Evolutionary conservation across 306 rosid genomes (phyloP).

Genomic region (Cicer judaicum): DNA sequence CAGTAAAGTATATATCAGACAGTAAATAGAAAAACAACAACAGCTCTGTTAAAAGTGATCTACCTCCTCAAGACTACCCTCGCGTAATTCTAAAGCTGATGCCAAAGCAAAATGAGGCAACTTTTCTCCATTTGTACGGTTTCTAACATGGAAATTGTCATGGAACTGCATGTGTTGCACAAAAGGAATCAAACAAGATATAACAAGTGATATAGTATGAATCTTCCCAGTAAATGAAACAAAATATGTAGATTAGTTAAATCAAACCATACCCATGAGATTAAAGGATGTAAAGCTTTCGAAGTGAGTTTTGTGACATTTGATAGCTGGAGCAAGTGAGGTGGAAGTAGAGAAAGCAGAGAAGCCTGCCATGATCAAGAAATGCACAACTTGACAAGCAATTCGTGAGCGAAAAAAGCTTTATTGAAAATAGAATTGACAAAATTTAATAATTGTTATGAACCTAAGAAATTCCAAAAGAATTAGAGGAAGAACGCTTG

Average conservation of each 20-base stretch:
- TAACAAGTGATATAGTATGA: constrained; percentile 27
- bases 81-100: constrained; percentile 52
- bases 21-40: constrained; percentile 27
- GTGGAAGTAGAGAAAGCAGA: constrained; percentile 87
- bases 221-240: constrained; percentile 26
- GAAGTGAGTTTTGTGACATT: constrained; percentile 60
- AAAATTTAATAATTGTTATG: neutral
- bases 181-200: constrained; percentile 44
- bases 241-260: constrained; percentile 37
- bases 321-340: constrained; percentile 60
- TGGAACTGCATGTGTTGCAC: constrained; percentile 69
- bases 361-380: constrained; percentile 75
- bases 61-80: constrained; percentile 96
- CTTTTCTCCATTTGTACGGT: constrained; percentile 46
- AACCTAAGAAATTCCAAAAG: too few species aligned
- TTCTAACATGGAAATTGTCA: constrained; percentile 67
- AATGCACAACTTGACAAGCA: constrained; percentile 41
- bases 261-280: constrained; percentile 75
- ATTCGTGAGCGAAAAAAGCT: constrained; percentile 9
- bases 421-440: constrained; percentile 31
- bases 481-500: too few species aligned
- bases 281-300: constrained; percentile 65
- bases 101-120: constrained; percentile 38
- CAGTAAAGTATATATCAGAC: constrained; percentile 20
- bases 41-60: constrained; percentile 35